Evolutionary conservation across 2,329 filamentous ascomycete genomes (phyloP), one percentile per base, ranked within the genome.

Genomic region (Aureobasidium sp.): DNA sequence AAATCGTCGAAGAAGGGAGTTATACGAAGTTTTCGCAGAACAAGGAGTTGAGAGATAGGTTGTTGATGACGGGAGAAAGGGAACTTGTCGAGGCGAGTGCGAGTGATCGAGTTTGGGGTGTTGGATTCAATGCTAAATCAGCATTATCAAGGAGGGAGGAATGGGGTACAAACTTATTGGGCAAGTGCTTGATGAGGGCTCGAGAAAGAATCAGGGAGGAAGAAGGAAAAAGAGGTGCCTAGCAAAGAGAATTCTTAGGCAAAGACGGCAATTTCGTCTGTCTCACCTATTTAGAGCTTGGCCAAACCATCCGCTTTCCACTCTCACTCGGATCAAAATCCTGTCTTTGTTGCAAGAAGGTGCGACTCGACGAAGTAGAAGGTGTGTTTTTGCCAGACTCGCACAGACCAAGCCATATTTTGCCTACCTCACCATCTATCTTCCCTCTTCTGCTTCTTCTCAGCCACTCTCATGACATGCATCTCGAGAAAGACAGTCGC

Each of bases 151-250:
- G 77, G 50, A 76, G 78, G 50, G 68, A 71, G n/a, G 65, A 70
- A 3, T 89, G 85, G 86, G 86, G 86, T 0, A 60, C 80, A 72
- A 89, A 89, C 71, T 67, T 87, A 61, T 69, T 89, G 49, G 86
- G 85, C 0, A 81, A 81, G 72, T 84, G 79, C 29, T 69, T 88
- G 69, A 83, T 82, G 81, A 76, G 74, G 57, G 83, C 84, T 27
- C 78, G 85, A 63, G 74, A 70, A 64, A 74, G 75, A 64, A 70
- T 88, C 63, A 77, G 75, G 62, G 69, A 74, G 64, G 75, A 78
- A 65, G 29, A 29, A 8, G 51, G 23, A 27, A 31, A 8, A 25
- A 27, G 29, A 35, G 29, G 21, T 47, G 27, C 2, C 9, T 27
- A 19, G n/a, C 17, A 11, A 21, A 3, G 3, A 9, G 4, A 13